phyloP scores from a whole-genome alignment of 2,329 filamentous ascomycete species.

The Cryphonectria nitschkei region DNA sequence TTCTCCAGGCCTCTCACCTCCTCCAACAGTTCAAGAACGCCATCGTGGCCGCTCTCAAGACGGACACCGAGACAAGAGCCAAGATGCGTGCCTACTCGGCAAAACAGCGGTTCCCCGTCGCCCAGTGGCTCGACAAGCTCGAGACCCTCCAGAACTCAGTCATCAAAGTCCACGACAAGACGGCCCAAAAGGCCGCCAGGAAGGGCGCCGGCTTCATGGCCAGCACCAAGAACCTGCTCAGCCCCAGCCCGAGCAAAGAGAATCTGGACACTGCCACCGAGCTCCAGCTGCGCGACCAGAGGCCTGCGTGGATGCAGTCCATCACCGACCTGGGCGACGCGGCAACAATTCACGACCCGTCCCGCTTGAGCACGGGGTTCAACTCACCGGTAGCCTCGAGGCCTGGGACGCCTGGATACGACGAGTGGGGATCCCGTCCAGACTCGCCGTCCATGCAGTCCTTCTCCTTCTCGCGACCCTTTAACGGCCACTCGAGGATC shows the following conservation, averaged over 20 bases:
- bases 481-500: conserved; percentile 20
- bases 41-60: conserved; percentile 61
- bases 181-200: conserved; percentile 34
- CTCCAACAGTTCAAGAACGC: conserved; percentile 67
- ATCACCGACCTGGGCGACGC: conserved; percentile 21
- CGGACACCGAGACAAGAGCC: conserved; percentile 57
- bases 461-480: conserved; percentile 29
- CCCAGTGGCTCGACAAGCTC: conserved; percentile 66
- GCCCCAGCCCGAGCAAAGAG: conserved; percentile 28
- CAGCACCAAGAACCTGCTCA: conserved; percentile 27
- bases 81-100: conserved; percentile 67
- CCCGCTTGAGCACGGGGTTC: conserved; percentile 28
- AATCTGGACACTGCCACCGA: conserved; percentile 11
- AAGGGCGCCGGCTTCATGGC: conserved; percentile 29
- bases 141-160: conserved; percentile 63
- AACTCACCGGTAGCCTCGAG: conserved; percentile 31
- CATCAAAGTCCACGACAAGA: conserved; percentile 46
- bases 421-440: conserved; percentile 18
- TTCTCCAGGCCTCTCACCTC: conserved; percentile 49
- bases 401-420: conserved; percentile 27
- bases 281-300: conserved; percentile 25
- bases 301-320: conserved; percentile 23
- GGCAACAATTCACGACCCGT: conserved; percentile 10
- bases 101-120: conserved; percentile 67
- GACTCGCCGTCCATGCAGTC: conserved; percentile 27